Evolutionary conservation across 371 early-diverging fungal species (phyloP), one percentile per base, ranked within the genome.

Genomic region (Circinella minor): DNA sequence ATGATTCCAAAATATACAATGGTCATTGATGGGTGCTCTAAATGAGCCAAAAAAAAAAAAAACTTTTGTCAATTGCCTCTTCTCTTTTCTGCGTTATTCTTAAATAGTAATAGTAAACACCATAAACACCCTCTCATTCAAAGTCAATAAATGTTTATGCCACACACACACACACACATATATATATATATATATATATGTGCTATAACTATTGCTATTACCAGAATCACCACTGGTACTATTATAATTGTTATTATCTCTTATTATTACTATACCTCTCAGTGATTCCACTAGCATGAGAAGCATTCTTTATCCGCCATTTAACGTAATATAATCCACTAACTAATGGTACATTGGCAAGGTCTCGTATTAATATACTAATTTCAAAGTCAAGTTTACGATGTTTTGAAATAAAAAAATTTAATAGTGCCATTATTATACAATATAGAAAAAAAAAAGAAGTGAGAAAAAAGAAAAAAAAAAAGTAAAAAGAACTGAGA

Each of bases 321-420:
- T 88, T 90, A 57, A 83, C 82, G 75, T 80, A 90, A 74, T 88
- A 91, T 49, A 82, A 78, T 27, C 92, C 92, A 62, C 83, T 81
- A 34, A 90, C 87, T 51, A 89, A 84, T 37, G 92, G 92, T 39
- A 91, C 81, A 72, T 87, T 88, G 46, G 81, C 78, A 14, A 91
- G 77, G 71, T 91, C 92, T 71, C 86, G 80, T 65, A 90, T 78
- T 9, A 79, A 55, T 62, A 83, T 73, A 36, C 76, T 71, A 61
- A 84, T 68, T 63, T 84, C 81, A 69, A 88, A 89, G 66, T 83
- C 76, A 54, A 86, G 83, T 73, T 87, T 90, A 27, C 90, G 84
- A 49, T 74, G 77, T 67, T 80, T 84, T n/a, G 90, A 78, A 55
- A 89, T 74, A 67, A 89, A 86, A 55, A 89, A 68, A 36, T 75